These are phyloP conservation scores for Leishmania gerbilli DNA, from an alignment of 208 protist species.

Conservation along the genomic window DNA sequence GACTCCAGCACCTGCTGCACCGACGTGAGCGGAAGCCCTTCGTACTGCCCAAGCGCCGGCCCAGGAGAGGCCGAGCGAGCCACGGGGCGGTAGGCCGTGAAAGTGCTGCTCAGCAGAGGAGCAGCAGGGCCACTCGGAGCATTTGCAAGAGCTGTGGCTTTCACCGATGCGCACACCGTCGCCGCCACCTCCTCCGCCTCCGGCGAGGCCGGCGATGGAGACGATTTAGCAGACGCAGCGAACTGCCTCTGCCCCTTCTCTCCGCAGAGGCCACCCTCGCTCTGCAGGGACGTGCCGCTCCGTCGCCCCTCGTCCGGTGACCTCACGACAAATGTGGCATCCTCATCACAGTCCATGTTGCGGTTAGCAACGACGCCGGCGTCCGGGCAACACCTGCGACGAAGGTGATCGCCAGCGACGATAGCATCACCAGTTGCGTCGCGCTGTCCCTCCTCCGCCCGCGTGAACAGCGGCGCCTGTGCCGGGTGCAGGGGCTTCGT, in stretches of 20 bases:
- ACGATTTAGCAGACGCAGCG: conserved; percentile 7
- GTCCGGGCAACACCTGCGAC: not conserved
- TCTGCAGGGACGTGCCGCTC: not conserved
- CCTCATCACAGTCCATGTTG: not conserved
- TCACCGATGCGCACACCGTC: not conserved
- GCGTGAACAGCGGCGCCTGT: not conserved
- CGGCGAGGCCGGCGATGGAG: conserved; percentile 22
- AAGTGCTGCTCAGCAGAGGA: not conserved
- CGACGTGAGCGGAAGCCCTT: conserved; percentile 36
- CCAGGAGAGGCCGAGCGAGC: conserved; percentile 64
- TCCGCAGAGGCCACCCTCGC: not conserved
- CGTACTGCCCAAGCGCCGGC: conserved; percentile 45
- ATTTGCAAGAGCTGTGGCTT: not conserved
- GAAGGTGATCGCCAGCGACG: not conserved
- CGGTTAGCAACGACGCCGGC: not conserved
- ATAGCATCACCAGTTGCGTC: not conserved
- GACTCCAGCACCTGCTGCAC: conserved; percentile 55
- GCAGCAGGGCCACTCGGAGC: not conserved
- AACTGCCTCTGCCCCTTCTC: not conserved
- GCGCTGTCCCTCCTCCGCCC: not conserved
- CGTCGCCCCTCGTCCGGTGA: not conserved
- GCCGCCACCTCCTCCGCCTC: not conserved
- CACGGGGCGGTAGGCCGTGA: conserved; percentile 31
- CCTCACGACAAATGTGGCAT: not conserved
- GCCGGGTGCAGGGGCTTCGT: not conserved